Evolutionary conservation across 169 alveolate species (phyloP).

Genomic region (Prorocentrum cordatum): DNA sequence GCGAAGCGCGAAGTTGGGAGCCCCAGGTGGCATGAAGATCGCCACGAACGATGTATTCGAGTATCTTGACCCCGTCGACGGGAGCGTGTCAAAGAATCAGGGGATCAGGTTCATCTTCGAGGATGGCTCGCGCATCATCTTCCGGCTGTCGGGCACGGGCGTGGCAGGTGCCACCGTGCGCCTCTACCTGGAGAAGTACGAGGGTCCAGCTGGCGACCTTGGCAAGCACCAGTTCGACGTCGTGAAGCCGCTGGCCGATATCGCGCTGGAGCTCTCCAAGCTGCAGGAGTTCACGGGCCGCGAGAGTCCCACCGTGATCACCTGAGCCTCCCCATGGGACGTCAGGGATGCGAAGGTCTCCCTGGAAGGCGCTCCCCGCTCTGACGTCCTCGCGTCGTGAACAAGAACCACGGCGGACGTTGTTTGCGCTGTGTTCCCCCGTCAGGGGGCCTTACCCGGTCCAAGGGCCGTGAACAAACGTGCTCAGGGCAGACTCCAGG

Average conservation of each 20-base stretch:
- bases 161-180: constrained; percentile 91
- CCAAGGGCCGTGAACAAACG: too few species aligned
- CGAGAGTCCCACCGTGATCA: constrained; percentile 47
- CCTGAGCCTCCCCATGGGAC: too few species aligned
- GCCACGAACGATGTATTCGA: constrained; percentile 21
- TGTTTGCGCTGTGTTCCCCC: too few species aligned
- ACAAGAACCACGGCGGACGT: too few species aligned
- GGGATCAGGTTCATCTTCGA: constrained; percentile 84
- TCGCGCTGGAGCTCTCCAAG: constrained; percentile 20
- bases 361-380: too few species aligned
- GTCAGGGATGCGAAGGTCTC: too few species aligned
- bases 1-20: not conserved
- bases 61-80: constrained; percentile 88
- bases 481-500: too few species aligned
- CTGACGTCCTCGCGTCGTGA: too few species aligned
- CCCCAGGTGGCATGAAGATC: not conserved
- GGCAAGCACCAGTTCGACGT: not conserved
- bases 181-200: constrained; percentile 81
- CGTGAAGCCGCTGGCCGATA: constrained; percentile 55
- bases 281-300: constrained; percentile 34
- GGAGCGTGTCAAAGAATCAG: constrained; percentile 85
- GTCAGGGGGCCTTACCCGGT: too few species aligned
- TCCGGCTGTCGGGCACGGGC: constrained; percentile 77
- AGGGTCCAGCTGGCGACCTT: not conserved
- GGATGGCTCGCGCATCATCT: constrained; percentile 77